phyloP scores from a whole-genome alignment of 805 yeast genomes.

The Wickerhamomyces silvicola region DNA sequence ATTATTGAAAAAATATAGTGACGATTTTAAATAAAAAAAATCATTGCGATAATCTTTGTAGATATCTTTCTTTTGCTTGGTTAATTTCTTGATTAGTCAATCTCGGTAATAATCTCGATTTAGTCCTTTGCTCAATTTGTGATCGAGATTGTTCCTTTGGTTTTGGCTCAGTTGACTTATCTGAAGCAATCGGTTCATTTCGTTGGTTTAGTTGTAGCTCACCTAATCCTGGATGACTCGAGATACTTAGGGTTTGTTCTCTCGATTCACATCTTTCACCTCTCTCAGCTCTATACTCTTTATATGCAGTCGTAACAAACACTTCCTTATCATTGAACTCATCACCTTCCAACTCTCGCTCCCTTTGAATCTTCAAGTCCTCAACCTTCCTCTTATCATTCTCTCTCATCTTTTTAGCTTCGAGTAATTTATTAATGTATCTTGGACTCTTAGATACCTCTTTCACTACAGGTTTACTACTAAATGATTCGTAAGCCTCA shows the following conservation, averaged over 20 bases:
- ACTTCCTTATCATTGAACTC: conserved; percentile 32
- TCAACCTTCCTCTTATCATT: conserved; percentile 35
- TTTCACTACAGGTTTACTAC: conserved; percentile 12
- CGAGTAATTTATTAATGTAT: conserved; percentile 36
- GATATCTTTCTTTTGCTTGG: conserved; percentile 12
- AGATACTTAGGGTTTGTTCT: too few species aligned
- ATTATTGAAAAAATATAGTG: conserved; percentile 40
- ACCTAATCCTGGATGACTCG: too few species aligned
- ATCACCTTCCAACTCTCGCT: conserved; percentile 34
- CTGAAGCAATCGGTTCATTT: conserved; percentile 2
- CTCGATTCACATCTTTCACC: conserved; percentile 1
- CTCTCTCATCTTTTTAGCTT: conserved; percentile 39
- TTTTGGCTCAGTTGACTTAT: background rate
- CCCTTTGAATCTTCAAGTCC: conserved; percentile 31
- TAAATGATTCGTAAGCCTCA: conserved; percentile 34
- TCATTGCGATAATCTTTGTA: too few species aligned
- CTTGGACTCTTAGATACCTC: conserved; percentile 16
- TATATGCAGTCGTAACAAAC: conserved; percentile 45
- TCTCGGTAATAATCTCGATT: conserved; percentile 15
- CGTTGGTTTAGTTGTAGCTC: conserved; percentile 3
- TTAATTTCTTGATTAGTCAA: conserved; percentile 10
- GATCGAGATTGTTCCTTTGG: background rate
- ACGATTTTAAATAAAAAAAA: conserved; percentile 9
- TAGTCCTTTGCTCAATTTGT: background rate
- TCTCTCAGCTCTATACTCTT: conserved; percentile 22